These are phyloP conservation scores for Turritis glabra DNA, from an alignment of 345 rosid genomes.

Conservation along the genomic window DNA sequence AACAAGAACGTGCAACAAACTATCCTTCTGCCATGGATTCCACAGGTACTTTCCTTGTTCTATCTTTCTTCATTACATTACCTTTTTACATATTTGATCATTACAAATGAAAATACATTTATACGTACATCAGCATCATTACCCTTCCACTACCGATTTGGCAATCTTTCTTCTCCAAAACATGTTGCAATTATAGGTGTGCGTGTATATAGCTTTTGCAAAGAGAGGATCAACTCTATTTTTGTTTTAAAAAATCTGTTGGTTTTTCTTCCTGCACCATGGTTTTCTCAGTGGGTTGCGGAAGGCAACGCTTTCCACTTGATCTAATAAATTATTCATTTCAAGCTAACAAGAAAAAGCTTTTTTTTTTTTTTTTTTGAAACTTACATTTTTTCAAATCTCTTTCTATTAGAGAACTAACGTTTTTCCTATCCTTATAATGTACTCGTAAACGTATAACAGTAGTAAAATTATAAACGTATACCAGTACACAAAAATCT, in stretches of 20 bases:
- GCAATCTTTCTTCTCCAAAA: neutral
- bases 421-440: too few species aligned
- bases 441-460: too few species aligned
- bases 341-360: neutral
- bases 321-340: too few species aligned
- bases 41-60: conserved; percentile 16
- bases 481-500: too few species aligned
- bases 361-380: too few species aligned
- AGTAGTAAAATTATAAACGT: too few species aligned
- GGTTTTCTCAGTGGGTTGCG: too few species aligned
- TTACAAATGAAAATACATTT: neutral
- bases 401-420: too few species aligned
- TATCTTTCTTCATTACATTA: conserved; percentile 6
- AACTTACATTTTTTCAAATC: too few species aligned
- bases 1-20: neutral
- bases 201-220: neutral
- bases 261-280: neutral
- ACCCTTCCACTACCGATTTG: neutral
- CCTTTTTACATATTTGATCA: neutral
- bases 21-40: conserved; percentile 19
- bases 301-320: too few species aligned
- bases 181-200: neutral
- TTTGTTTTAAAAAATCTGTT: neutral
- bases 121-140: neutral
- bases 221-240: neutral